Percentiles rank a stretch among this genome's conserved stretches.
These are phyloP conservation scores for Venturia pyrina DNA, from an alignment of 2,329 filamentous ascomycete genomes.

Conservation along the genomic window DNA sequence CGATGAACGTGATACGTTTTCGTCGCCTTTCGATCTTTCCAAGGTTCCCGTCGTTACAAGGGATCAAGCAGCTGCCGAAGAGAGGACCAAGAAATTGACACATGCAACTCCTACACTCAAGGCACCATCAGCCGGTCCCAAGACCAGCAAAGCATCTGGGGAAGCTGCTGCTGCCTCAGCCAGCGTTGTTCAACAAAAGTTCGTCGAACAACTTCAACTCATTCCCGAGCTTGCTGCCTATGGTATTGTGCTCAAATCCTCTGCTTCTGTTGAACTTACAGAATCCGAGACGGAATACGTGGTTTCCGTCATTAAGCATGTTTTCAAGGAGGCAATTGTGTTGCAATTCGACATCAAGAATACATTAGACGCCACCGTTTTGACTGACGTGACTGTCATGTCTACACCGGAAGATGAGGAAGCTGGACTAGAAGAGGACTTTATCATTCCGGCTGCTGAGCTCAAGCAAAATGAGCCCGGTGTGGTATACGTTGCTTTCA, in stretches of 20 bases:
- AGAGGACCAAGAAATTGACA: slow-evolving; percentile 94
- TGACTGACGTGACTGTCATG: slow-evolving; percentile 80
- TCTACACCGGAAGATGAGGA: slow-evolving; percentile 75
- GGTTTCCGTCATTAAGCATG: slow-evolving; percentile 85
- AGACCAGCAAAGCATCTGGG: slow-evolving; percentile 55
- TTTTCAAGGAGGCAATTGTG: slow-evolving; percentile 95
- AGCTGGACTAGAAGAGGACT: slow-evolving; percentile 61
- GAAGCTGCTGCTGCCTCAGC: slow-evolving; percentile 69
- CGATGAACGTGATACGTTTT: slow-evolving; percentile 77
- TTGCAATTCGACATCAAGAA: slow-evolving; percentile 95
- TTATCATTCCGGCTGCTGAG: slow-evolving; percentile 81
- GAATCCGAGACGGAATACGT: slow-evolving; percentile 98
- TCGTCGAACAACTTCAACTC: slow-evolving; percentile 73
- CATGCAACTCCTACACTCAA: slow-evolving; percentile 88
- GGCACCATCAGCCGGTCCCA: slow-evolving; percentile 74
- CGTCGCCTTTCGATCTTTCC: slow-evolving; percentile 77
- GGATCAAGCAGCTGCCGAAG: slow-evolving; percentile 91
- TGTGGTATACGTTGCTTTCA: slow-evolving; percentile 91
- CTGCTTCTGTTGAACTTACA: slow-evolving; percentile 74
- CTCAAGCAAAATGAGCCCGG: slow-evolving; percentile 78
- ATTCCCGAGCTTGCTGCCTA: slow-evolving; percentile 89
- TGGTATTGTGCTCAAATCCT: slow-evolving; percentile 86
- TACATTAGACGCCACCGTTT: slow-evolving; percentile 79
- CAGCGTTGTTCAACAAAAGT: slow-evolving; percentile 74
- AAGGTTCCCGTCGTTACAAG: slow-evolving; percentile 87